Percentiles rank a stretch among this genome's conserved stretches.
Evolutionary conservation across 345 rosid genomes (phyloP).

Genomic region (Aquilaria sinensis): DNA sequence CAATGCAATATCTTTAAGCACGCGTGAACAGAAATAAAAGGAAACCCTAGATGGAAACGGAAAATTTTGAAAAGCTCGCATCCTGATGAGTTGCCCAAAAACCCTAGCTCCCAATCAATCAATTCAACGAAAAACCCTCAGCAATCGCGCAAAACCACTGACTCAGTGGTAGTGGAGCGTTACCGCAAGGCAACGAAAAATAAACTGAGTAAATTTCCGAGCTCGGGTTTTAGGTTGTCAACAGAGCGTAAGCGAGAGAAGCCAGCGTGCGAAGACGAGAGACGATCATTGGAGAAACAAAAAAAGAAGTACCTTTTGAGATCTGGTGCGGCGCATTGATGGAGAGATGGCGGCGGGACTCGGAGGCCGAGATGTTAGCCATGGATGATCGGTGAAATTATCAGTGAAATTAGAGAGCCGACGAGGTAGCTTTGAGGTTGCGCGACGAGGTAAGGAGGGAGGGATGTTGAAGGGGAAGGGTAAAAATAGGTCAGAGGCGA

Average conservation of each 20-base stretch:
- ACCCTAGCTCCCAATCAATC: conserved; percentile 11
- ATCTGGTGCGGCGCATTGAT: conserved; percentile 66
- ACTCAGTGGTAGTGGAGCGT: conserved; percentile 1
- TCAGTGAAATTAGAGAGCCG: conserved; percentile 7
- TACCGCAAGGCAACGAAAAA: not conserved
- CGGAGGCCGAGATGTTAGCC: conserved; percentile 55
- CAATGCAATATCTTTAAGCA: too few species aligned
- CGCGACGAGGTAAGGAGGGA: too few species aligned
- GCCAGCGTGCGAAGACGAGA: not conserved
- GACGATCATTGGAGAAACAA: not conserved
- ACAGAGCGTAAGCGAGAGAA: conserved; percentile 2
- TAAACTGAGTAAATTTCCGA: conserved; percentile 3
- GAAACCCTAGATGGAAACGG: not conserved
- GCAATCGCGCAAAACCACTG: conserved; percentile 8
- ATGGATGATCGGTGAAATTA: conserved; percentile 49
- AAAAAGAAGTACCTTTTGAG: conserved; percentile 53
- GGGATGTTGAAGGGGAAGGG: too few species aligned
- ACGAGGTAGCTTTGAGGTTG: too few species aligned
- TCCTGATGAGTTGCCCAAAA: conserved; percentile 2
- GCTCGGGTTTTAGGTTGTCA: conserved; percentile 12
- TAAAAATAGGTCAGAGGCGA: too few species aligned
- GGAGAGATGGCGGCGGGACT: conserved; percentile 42
- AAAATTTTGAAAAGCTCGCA: not conserved
- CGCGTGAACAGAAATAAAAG: too few species aligned
- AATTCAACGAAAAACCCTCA: not conserved